These are phyloP conservation scores for Diphasiastrum complanatum DNA, from an alignment of 83 land plant genomes.

Conservation along the genomic window DNA sequence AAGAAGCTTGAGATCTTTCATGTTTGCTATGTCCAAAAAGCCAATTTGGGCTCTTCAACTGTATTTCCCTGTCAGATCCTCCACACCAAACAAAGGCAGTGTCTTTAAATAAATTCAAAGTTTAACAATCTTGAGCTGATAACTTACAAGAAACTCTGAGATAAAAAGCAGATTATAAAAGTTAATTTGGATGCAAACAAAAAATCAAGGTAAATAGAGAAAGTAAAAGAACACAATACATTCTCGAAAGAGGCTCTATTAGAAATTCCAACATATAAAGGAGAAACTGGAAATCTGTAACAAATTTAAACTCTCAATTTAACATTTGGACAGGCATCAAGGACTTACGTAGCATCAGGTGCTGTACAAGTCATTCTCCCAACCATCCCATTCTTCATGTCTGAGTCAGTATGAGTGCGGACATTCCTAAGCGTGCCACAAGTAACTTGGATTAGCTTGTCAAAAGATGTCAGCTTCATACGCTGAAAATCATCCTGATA, in stretches of 20 bases:
- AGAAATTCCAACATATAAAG: neutral
- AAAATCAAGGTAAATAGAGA: neutral
- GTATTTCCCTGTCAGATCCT: conserved; percentile 17
- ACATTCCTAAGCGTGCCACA: conserved; percentile 64
- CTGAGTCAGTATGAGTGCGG: conserved; percentile 54
- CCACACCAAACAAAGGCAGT: no score
- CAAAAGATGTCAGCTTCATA: conserved; percentile 71
- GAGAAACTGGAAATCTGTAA: neutral
- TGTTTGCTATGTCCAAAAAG: conserved; percentile 26
- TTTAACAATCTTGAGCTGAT: no score
- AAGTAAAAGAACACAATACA: neutral
- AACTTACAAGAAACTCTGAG: no score
- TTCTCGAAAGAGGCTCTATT: neutral
- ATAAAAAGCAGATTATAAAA: no score
- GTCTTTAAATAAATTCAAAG: no score
- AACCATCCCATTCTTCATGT: conserved; percentile 31
- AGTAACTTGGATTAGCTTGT: conserved; percentile 57
- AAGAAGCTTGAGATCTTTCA: neutral
- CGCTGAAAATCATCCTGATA: no score
- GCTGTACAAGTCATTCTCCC: conserved; percentile 53
- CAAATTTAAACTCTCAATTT: neutral
- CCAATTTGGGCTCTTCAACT: conserved; percentile 29
- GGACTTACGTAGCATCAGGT: conserved; percentile 86
- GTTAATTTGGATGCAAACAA: neutral
- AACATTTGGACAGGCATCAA: neutral